Base-by-base conservation (phyloP, 495 filamentous ascomycete species). In the Talaromyces thailandensis region DNA sequence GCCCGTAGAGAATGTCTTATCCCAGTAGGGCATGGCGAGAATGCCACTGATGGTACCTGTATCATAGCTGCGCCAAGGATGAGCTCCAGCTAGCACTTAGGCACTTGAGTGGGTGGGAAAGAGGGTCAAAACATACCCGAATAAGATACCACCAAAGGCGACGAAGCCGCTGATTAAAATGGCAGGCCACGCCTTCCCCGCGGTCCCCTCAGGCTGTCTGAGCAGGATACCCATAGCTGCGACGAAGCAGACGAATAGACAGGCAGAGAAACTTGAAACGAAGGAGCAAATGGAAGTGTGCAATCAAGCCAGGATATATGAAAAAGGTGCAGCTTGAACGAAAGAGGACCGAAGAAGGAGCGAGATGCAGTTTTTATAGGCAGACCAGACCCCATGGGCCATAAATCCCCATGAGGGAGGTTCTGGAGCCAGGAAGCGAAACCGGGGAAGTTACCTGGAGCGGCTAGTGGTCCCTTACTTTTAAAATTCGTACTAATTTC, bases 1-100 rank as follows among this genome's bases (percentile, higher is more conserved):
- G 18, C 82, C 80, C 4, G 85, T 91, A 16, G 87, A 84, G 74
- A 96, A 96, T 65, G 86, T 74, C 11, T 82, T 64, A 40, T 83
- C 81, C 81, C 92, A 97, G 64, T 84, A 86, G 28, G 76, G 70
- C 90, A 94, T 94, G 61, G 86, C 89, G 5, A 94, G 72, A 67
- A 96, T 92, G 70, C 92, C 92, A 62, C 81, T 84, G 72, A 95
- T 96, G 16, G 90, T 94, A 53, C 91, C 91, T 4, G 91, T 94
- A 66, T 95, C 90, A 80, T 92, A 92, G 68, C 87, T 89, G 61
- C 26, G 40, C 28, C 16, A 32, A 31, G 5, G 21, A 60, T 51
- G 9, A 35, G 21, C 23, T 64, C 18, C 29, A 64, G 37, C 35
- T 43, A 14, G 37, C n/a, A 43, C 37, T 37, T 18, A n/a, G n/a